Base-by-base conservation (phyloP, 768 basidiomycete genomes). In the Lyophyllum atratum region DNA sequence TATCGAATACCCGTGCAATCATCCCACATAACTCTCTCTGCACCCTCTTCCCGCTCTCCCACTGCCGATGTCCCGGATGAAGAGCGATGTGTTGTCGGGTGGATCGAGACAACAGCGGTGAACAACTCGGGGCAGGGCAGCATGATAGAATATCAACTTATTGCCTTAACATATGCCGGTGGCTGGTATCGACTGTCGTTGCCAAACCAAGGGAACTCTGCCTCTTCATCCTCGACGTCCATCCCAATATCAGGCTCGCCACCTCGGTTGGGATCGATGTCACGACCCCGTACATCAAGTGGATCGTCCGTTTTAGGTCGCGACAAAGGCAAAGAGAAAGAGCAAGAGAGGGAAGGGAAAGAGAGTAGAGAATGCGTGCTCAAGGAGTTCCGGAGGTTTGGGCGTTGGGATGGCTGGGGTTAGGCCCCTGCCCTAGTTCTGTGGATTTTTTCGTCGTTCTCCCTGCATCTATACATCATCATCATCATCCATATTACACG, bases 341-440 rank as follows among this genome's bases (percentile, higher is more conserved):
- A 83, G 58, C 74, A 76, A 33, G 83, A 84, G 47, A 80, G 81
- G 67, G 84, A 80, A 50, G 76, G 70, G 61, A 85, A 83, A 68
- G 82, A 87, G 58, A 80, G 83, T 56, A 77, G 85, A 47, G 84
- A 87, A 26, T 87, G 93, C 68, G 75, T 80, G 12, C 67, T 95
- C 49, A 78, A 85, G 62, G 93, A 95, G 68, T 95, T 86, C 70
- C 75, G 92, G 60, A 79, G 88, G 61, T 94, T 87, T 66, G 93
- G 93, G 22, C 78, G 90, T 54, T 93, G 92, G 91, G 93, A 95
- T 76, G 93, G 92, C 0, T 95, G 93, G 93, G 84, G 78, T 29
- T 86, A 66, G 67, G 31, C 34, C 12, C 24, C 42, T 31, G 34
- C 47, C 19, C 31, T 17, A 26, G 4, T 34, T 22, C 12, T 33